Evolutionary conservation across 441 rosid species (phyloP).

Genomic region (Macaranga tanarius): DNA sequence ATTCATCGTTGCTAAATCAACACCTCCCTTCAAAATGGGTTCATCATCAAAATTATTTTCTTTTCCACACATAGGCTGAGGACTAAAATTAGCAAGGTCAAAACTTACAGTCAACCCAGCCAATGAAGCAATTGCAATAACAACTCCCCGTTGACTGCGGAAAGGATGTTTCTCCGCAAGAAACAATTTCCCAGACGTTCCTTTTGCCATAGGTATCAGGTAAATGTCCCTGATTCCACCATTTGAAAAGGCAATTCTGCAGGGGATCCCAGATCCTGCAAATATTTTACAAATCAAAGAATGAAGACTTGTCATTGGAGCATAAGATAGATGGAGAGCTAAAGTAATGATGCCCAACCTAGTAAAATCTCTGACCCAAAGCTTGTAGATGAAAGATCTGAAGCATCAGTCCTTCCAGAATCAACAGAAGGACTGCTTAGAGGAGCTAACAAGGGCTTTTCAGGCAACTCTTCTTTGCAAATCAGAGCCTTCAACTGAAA

Average conservation of each 20-base stretch:
- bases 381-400: constrained; percentile 54
- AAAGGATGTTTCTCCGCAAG: constrained; percentile 78
- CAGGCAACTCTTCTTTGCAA: constrained; percentile 41
- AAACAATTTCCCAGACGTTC: constrained; percentile 53
- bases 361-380: constrained; percentile 69
- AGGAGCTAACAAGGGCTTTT: constrained; percentile 34
- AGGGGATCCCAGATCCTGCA: constrained; percentile 59
- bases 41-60: neutral
- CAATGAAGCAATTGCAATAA: constrained; percentile 65
- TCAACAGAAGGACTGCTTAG: constrained; percentile 28
- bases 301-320: constrained; percentile 17
- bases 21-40: neutral
- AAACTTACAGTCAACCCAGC: constrained; percentile 60
- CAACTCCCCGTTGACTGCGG: constrained; percentile 55
- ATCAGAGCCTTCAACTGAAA: constrained; percentile 59
- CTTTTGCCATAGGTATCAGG: constrained; percentile 45
- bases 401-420: constrained; percentile 40
- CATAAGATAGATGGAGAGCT: constrained; percentile 3
- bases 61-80: neutral
- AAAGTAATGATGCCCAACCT: constrained; percentile 39
- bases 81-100: neutral
- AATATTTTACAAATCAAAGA: constrained; percentile 21
- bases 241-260: constrained; percentile 66
- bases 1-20: constrained; percentile 3
- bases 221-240: constrained; percentile 61